phyloP scores from a whole-genome alignment of 345 rosid genomes.

The Psidium friedrichsthalianum region DNA sequence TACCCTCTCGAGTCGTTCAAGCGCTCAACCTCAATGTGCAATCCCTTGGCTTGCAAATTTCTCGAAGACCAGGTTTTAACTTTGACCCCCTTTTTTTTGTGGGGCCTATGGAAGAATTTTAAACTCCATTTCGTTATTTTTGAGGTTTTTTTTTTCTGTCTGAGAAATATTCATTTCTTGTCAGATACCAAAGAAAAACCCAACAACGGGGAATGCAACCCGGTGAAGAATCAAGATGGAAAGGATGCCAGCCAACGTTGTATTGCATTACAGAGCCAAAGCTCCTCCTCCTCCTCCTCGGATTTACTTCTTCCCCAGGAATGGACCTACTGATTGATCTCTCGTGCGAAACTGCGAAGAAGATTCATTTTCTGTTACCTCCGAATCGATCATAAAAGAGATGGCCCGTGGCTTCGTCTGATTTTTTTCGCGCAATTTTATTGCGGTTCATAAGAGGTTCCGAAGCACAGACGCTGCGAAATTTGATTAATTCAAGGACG shows the following conservation, averaged over 20 bases:
- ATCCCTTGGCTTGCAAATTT: slow-evolving; percentile 25
- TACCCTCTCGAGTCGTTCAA: slow-evolving; percentile 45
- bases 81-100: neutral
- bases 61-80: slow-evolving; percentile 24
- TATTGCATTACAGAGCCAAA: slow-evolving; percentile 12
- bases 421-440: neutral
- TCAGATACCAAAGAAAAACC: slow-evolving; percentile 9
- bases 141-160: neutral
- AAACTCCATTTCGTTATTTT: neutral
- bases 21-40: slow-evolving; percentile 43
- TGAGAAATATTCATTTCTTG: neutral
- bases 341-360: neutral
- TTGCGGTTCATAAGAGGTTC: neutral
- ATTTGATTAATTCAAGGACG: neutral
- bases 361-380: no score
- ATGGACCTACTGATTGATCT: slow-evolving; percentile 37
- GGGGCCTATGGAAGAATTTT: neutral
- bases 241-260: slow-evolving; percentile 12
- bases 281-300: slow-evolving; percentile 13
- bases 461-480: neutral
- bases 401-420: neutral
- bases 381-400: no score
- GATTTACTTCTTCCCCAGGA: slow-evolving; percentile 68
- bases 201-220: slow-evolving; percentile 8
- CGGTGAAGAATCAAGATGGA: slow-evolving; percentile 6